phyloP scores from a whole-genome alignment of 176 grass and related monocot genomes.

The Zizania latifolia region DNA sequence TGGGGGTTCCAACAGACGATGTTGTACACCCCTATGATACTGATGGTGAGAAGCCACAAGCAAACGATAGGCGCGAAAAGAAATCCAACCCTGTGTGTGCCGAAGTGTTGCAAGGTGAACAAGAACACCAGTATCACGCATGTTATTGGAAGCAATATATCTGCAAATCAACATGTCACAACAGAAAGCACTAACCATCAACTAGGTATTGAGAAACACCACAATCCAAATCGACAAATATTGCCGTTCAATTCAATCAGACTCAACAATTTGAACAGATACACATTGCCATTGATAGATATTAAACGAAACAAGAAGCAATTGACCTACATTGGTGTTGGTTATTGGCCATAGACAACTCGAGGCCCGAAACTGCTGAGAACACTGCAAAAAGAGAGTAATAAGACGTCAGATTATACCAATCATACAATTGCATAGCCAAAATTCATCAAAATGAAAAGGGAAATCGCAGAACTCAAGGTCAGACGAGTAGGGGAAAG shows the following conservation, averaged over 20 bases:
- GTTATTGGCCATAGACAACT: conserved; percentile 58
- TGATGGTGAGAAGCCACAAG: conserved; percentile 82
- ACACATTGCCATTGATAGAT: neutral
- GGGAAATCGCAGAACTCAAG: neutral
- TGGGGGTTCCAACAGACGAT: conserved; percentile 82
- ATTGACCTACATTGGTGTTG: conserved; percentile 77
- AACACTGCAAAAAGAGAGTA: conserved; percentile 52
- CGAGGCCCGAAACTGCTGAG: conserved; percentile 83
- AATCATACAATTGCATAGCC: neutral
- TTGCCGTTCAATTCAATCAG: neutral
- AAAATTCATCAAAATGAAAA: neutral
- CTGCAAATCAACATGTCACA: conserved; percentile 39
- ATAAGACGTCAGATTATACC: neutral
- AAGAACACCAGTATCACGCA: conserved; percentile 74
- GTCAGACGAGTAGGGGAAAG: neutral
- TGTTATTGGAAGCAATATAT: conserved; percentile 77
- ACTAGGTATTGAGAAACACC: conserved; percentile 7
- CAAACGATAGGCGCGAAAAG: conserved; percentile 74
- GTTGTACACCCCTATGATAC: conserved; percentile 78
- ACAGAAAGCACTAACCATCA: neutral
- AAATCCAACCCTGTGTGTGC: conserved; percentile 76
- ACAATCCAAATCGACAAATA: neutral
- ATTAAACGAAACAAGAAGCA: neutral
- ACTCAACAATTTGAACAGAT: neutral
- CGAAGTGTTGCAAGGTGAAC: conserved; percentile 82